Base-by-base conservation (phyloP, 768 basidiomycete genomes). In the Auriscalpium orientale region DNA sequence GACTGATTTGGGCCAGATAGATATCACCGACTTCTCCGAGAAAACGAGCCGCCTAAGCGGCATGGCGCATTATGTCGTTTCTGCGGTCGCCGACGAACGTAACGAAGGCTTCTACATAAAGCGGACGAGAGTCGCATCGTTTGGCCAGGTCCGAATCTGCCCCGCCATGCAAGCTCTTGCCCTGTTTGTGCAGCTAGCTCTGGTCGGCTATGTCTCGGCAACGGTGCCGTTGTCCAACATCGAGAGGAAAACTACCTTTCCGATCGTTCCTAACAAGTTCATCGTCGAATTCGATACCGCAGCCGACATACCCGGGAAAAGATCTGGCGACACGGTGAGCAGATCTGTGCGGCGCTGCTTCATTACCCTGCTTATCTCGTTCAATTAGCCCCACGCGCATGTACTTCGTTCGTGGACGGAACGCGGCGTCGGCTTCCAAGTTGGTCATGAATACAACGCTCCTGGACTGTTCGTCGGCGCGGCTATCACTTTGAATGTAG, bases 401-500 rank as follows among this genome's bases (percentile, higher is more conserved):
- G 4, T 43, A 4, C 18, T 43, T 43, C 40, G 40, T 43, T 43
- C 40, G 13, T 43, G 13, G 40, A 18, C 13, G 5, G 18, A 43
- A 43, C 40, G 40, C 40, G 40, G 40, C 40, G 40, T 43, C 18
- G 40, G 40, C 40, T 43, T 43, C 40, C 13, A 43, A 4, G 40
- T 43, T 8, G 40, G 18, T 13, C 40, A 18, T 4, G 18, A 13
- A 15, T 43, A 15, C 40, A 43, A 43, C 40, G 13, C 40, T 4
- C 40, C 40, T 15, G 40, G 40, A 18, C 4, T 43, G 18, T 43
- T 43, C 40, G 40, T 43, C 5, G 40, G 40, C 40, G 40, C 40
- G 40, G 13, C 40, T 3, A 18, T 43, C 40, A 43, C 28, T 3
- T 70, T 74, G 51, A 77, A 74, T 2, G 78, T 79, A 46, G 76